phyloP scores from a whole-genome alignment of 139 green algal genomes.

The Microglena sp. region DNA sequence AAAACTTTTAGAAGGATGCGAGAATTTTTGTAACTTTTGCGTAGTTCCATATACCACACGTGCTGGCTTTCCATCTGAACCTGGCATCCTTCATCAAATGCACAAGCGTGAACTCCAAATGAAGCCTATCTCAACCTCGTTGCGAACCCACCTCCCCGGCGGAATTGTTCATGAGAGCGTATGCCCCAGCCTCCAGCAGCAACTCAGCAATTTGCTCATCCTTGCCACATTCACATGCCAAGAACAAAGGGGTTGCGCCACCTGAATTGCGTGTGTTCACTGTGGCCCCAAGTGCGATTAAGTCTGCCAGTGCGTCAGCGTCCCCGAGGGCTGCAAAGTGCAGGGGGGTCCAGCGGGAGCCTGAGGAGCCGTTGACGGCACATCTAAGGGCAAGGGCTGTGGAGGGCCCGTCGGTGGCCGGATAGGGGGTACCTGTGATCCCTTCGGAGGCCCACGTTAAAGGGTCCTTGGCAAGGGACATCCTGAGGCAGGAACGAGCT shows the following conservation, averaged over 20 bases:
- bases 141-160: conserved; percentile 37
- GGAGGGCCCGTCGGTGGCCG: too few species aligned
- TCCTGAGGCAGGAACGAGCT: too few species aligned
- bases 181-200: conserved; percentile 44
- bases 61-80: too few species aligned
- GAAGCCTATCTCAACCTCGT: too few species aligned
- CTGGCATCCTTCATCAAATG: too few species aligned
- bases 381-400: conserved; percentile 31
- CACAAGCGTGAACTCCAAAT: too few species aligned
- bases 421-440: too few species aligned
- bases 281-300: conserved; percentile 53
- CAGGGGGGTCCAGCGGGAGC: conserved; percentile 46
- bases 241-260: conserved; percentile 60
- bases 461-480: too few species aligned
- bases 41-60: too few species aligned
- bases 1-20: too few species aligned
- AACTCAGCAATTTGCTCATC: conserved; percentile 24
- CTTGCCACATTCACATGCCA: conserved; percentile 47
- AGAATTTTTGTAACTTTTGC: too few species aligned
- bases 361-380: conserved; percentile 57
- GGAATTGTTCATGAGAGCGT: conserved; percentile 34
- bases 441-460: too few species aligned
- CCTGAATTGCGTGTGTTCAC: conserved; percentile 41
- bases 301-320: conserved; percentile 1
- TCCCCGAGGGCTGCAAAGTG: conserved; percentile 53